Percentiles rank a stretch among this genome's conserved stretches.
phyloP scores from a whole-genome alignment of 2,329 filamentous ascomycete genomes.

The Biscogniauxia marginata region DNA sequence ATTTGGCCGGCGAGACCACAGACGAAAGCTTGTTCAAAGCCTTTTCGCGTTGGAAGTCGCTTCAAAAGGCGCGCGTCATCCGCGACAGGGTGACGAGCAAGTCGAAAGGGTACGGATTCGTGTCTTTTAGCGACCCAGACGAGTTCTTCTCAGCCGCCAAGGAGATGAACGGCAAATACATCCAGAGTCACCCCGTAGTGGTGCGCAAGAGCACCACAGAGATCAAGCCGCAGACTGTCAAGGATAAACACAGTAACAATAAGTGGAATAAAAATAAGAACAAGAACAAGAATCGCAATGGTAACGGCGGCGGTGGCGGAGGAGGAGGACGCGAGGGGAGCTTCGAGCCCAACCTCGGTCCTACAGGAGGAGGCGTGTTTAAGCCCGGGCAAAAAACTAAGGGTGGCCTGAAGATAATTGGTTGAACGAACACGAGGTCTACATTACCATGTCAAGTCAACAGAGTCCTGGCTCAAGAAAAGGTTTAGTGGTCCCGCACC shows the following conservation, averaged over 20 bases:
- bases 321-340: conserved; percentile 27
- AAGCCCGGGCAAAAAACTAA: conserved; percentile 68
- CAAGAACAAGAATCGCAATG: conserved; percentile 33
- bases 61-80: conserved; percentile 90
- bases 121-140: conserved; percentile 92
- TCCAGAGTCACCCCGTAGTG: conserved; percentile 90
- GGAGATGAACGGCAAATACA: conserved; percentile 99
- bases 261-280: conserved; percentile 31
- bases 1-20: conserved; percentile 94
- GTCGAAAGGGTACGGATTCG: conserved; percentile 94
- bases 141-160: conserved; percentile 95
- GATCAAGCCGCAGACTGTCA: conserved; percentile 73
- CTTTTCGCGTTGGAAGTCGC: conserved; percentile 81
- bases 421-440: conserved; percentile 38
- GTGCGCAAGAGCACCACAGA: conserved; percentile 89
- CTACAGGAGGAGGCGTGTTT: conserved; percentile 51
- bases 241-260: conserved; percentile 44
- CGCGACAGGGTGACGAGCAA: conserved; percentile 96
- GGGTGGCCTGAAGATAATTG: conserved; percentile 60
- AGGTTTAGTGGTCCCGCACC: no score
- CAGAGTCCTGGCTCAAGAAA: no score
- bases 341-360: conserved; percentile 53
- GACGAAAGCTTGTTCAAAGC: conserved; percentile 95
- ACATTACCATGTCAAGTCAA: background rate
- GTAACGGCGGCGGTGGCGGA: conserved; percentile 31